Percentiles rank a stretch among this genome's conserved stretches.
Conservation (phyloP, 805 yeast genomes). For the Hanseniaspora vineae region DNA sequence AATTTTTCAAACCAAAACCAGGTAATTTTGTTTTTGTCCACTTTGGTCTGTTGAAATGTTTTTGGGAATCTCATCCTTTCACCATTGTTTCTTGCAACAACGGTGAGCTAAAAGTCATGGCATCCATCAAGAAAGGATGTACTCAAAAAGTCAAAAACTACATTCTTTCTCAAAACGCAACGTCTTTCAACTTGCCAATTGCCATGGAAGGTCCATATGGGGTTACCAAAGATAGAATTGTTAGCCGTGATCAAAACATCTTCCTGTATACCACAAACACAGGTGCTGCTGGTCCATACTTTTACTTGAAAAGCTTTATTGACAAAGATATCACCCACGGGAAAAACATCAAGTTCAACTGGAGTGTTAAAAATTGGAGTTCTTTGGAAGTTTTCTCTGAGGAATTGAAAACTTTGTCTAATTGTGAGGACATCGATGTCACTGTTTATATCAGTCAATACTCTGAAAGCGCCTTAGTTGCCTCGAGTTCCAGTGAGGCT, state of each 20-base stretch:
- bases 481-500: not conserved
- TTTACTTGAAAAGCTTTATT: constrained; percentile 9
- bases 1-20: constrained; percentile 1
- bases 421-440: not conserved
- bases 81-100: not conserved
- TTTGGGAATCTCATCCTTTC: constrained; percentile 7
- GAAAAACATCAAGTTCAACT: constrained; percentile 31
- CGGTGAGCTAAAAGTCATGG: not conserved
- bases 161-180: not conserved
- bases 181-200: not conserved
- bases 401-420: constrained; percentile 22
- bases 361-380: constrained; percentile 42
- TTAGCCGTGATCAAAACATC: not conserved
- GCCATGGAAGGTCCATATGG: constrained; percentile 6
- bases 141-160: constrained; percentile 2
- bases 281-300: constrained; percentile 5
- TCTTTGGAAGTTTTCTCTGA: constrained; percentile 32
- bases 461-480: not conserved
- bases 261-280: constrained; percentile 1
- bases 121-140: constrained; percentile 3
- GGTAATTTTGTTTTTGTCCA: constrained; percentile 5
- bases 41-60: not conserved
- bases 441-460: not conserved
- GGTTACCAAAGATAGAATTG: not conserved
- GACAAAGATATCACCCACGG: constrained; percentile 10